These are phyloP conservation scores for Talaromyces sp. DNA, from an alignment of 2,329 filamentous ascomycete species.

Conservation along the genomic window DNA sequence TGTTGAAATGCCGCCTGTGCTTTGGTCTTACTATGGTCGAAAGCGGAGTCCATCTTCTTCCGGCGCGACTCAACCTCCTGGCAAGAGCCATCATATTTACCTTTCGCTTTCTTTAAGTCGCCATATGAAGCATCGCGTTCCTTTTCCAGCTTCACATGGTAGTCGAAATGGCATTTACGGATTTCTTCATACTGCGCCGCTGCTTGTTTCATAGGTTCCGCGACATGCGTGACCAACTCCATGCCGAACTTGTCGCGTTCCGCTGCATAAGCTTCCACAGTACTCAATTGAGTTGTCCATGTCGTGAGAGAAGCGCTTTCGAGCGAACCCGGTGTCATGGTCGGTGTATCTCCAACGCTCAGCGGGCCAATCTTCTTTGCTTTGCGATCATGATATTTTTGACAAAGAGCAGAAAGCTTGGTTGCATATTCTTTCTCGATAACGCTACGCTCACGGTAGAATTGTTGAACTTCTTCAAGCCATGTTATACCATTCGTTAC, in stretches of 20 bases:
- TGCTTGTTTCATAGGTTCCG: constrained; percentile 80
- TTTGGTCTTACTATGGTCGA: constrained; percentile 82
- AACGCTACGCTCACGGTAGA: constrained; percentile 89
- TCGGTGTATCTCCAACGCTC: constrained; percentile 90
- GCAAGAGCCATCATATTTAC: constrained; percentile 88
- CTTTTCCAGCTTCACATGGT: constrained; percentile 82
- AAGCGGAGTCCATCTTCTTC: constrained; percentile 93
- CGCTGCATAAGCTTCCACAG: constrained; percentile 80
- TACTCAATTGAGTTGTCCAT: constrained; percentile 91
- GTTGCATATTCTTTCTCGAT: constrained; percentile 97
- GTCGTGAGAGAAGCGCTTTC: constrained; percentile 97
- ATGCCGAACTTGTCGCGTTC: constrained; percentile 86
- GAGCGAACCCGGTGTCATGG: constrained; percentile 90
- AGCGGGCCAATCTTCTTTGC: constrained; percentile 82
- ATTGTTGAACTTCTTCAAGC: constrained; percentile 95
- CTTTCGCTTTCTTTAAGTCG: constrained; percentile 87
- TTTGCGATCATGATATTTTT: constrained; percentile 98
- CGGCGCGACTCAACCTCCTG: constrained; percentile 92
- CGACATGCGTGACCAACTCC: constrained; percentile 77
- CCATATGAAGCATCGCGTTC: constrained; percentile 83
- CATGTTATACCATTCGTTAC: constrained; percentile 85
- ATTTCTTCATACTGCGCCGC: constrained; percentile 82
- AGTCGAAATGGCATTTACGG: constrained; percentile 87
- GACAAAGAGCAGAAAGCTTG: constrained; percentile 83
- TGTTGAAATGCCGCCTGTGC: constrained; percentile 90